Evolutionary conservation across 306 rosid species (phyloP).

Genomic region (Astragalus membranaceus): DNA sequence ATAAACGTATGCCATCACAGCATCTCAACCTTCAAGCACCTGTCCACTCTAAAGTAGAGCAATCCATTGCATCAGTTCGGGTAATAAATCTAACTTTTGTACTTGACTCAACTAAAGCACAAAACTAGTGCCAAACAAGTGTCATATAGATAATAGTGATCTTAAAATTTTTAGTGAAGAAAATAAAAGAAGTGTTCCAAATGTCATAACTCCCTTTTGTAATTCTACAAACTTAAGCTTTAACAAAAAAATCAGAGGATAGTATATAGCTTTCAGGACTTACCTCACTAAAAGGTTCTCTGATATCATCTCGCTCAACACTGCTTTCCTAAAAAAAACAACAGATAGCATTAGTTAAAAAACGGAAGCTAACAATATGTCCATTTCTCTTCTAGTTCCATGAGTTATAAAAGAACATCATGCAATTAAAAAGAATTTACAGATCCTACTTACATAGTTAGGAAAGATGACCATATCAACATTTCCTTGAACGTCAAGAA

Average conservation of each 20-base stretch:
- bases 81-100: background rate
- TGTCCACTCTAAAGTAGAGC: background rate
- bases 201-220: background rate
- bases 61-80: background rate
- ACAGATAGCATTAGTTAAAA: constrained; percentile 21
- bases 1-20: background rate
- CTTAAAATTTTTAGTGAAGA: background rate
- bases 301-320: constrained; percentile 81
- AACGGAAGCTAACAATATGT: constrained; percentile 1
- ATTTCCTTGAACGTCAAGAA: constrained; percentile 78
- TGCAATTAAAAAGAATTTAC: background rate
- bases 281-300: constrained; percentile 97
- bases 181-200: background rate
- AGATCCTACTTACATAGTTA: constrained; percentile 68
- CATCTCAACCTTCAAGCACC: background rate
- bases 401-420: background rate
- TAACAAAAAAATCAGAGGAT: background rate
- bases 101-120: background rate
- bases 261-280: constrained; percentile 5
- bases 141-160: background rate
- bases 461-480: constrained; percentile 98
- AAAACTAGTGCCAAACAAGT: no score
- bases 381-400: constrained; percentile 7
- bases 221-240: background rate
- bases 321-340: constrained; percentile 72